Evolutionary conservation across 768 basidiomycete species (phyloP), one percentile per base, ranked within the genome.

Genomic region (Lactarius akahatsu): DNA sequence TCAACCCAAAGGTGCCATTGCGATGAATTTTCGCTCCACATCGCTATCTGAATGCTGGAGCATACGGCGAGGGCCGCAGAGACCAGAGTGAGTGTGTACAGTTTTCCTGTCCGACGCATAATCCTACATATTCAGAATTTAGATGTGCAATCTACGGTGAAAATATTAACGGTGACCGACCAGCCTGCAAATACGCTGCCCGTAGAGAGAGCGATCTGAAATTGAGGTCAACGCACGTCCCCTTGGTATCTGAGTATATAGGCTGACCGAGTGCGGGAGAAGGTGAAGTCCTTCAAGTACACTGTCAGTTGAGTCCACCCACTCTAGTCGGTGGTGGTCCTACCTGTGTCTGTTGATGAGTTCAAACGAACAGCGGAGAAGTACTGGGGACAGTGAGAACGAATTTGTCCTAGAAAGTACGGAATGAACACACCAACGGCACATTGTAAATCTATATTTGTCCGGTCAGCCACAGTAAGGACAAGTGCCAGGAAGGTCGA

Each of bases 171-270:
- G 71, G 66, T 30, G 26, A 78, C 84, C 71, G 75, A 90, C 87
- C 89, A 96, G 71, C 96, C 96, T 50, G 93, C 92, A 59, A 89
- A 81, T 38, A 99, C 83, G 69, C 94, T 96, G 28, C 96, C 96
- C 0, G 82, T 79, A 3, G 94, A 90, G 62, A 97, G 83, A 58
- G 91, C 88, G 68, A 91, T 77, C 90, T 94, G 73, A 72, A 30
- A 52, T 57, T 20, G 34, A 45, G 38, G 45, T 70, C 32, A 65
- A 59, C 18, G 28, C 41, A 59, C 28, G 66, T 69, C 66, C 71
- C 67, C 63, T 69, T 64, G 62, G 69, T 71, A 69, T 56, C 47
- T 64, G 62, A 70, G 32, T 36, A 50, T 69, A 59, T 32, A 71
- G 5, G 58, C 87, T 76, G 78, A 94, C 90, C 41, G 92, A 93